Conservation (phyloP, 345 rosid species). For the Camelina hispida region DNA sequence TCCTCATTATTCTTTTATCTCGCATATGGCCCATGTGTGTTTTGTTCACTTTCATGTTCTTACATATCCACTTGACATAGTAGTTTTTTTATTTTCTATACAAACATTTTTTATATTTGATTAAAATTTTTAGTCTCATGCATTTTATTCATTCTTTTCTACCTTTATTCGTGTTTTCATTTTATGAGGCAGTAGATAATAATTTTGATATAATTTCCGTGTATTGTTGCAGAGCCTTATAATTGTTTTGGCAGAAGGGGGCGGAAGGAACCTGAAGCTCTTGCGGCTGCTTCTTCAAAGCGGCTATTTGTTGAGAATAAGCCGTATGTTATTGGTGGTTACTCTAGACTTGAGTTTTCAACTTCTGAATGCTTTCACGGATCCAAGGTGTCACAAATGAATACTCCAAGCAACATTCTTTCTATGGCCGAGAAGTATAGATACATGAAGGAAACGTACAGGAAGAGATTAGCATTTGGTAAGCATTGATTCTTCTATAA, state of each 20-base stretch:
- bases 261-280: slow-evolving; percentile 90
- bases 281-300: slow-evolving; percentile 92
- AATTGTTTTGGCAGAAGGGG: slow-evolving; percentile 83
- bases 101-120: background rate
- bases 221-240: slow-evolving; percentile 74
- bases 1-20: background rate
- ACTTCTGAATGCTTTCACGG: slow-evolving; percentile 53
- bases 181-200: slow-evolving; percentile 4
- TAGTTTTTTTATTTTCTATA: background rate
- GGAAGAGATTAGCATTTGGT: slow-evolving; percentile 94
- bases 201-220: background rate
- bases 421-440: slow-evolving; percentile 86
- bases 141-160: slow-evolving; percentile 6
- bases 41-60: slow-evolving; percentile 4
- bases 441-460: slow-evolving; percentile 78
- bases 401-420: slow-evolving; percentile 60
- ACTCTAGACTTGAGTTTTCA: slow-evolving; percentile 60
- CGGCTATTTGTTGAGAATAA: slow-evolving; percentile 82
- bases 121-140: background rate
- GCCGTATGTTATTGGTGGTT: slow-evolving; percentile 84
- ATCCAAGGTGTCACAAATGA: slow-evolving; percentile 56
- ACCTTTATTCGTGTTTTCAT: slow-evolving; percentile 13
- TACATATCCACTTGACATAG: slow-evolving; percentile 2
- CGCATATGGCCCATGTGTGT: background rate
- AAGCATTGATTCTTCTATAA: slow-evolving; percentile 38